Evolutionary conservation across 345 rosid genomes (phyloP).

Genomic region (Theobroma cacao): DNA sequence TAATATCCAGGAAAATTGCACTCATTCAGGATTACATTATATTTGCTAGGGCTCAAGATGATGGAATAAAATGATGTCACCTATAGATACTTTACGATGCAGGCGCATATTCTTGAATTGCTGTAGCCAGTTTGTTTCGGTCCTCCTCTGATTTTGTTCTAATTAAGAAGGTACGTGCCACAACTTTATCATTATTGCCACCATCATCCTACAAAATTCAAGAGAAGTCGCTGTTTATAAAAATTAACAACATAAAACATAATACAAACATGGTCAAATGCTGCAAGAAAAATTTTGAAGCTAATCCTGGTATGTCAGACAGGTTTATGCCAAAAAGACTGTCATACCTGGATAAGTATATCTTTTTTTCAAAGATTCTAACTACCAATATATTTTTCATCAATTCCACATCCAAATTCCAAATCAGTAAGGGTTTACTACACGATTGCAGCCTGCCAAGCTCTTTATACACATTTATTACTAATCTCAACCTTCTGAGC

Average conservation of each 20-base stretch:
- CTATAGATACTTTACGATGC: conserved; percentile 35
- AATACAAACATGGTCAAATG: neutral
- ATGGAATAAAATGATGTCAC: neutral
- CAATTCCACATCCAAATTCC: neutral
- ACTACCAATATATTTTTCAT: neutral
- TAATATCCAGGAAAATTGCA: neutral
- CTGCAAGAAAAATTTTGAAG: neutral
- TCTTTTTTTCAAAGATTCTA: neutral
- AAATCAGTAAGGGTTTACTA: neutral
- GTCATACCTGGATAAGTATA: neutral
- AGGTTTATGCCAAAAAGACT: neutral
- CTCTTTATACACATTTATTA: neutral
- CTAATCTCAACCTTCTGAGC: neutral
- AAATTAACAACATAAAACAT: neutral
- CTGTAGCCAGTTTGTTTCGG: conserved; percentile 65
- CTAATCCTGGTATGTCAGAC: neutral
- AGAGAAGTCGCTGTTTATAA: neutral
- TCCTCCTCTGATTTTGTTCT: conserved; percentile 75
- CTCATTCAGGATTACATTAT: conserved; percentile 6
- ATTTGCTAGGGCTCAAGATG: conserved; percentile 5
- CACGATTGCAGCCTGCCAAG: neutral
- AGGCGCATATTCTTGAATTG: conserved; percentile 83
- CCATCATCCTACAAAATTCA: conserved; percentile 56
- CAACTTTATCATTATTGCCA: conserved; percentile 37
- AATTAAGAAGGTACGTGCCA: conserved; percentile 77